These are phyloP conservation scores for Triticum dicoccoides DNA, from an alignment of 176 grass and related monocot species.

Conservation along the genomic window DNA sequence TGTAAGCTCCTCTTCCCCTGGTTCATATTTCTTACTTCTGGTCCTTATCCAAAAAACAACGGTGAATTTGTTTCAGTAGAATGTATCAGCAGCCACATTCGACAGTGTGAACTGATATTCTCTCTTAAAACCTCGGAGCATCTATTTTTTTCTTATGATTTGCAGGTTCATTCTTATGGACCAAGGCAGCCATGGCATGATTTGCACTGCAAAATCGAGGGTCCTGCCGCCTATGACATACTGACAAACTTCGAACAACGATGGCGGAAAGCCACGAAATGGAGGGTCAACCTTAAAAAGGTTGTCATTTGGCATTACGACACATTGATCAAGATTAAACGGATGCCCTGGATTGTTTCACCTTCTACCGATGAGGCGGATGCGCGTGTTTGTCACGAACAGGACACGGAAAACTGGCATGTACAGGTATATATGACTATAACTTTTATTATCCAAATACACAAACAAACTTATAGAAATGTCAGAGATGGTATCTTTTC, in stretches of 20 bases:
- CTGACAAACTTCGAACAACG: slow-evolving; percentile 88
- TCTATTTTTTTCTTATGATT: not conserved
- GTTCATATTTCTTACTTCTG: too few relatives aligned
- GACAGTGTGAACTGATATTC: not conserved
- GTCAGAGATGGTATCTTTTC: not conserved
- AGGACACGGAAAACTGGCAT: slow-evolving; percentile 87
- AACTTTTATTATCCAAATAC: not conserved
- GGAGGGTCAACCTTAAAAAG: slow-evolving; percentile 68
- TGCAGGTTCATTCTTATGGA: slow-evolving; percentile 45
- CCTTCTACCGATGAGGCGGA: slow-evolving; percentile 44
- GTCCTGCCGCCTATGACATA: slow-evolving; percentile 87
- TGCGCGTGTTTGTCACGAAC: slow-evolving; percentile 50
- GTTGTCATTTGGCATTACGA: slow-evolving; percentile 69
- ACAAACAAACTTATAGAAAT: not conserved
- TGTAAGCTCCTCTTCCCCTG: slow-evolving; percentile 29
- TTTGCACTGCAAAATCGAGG: slow-evolving; percentile 88
- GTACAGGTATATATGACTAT: slow-evolving; percentile 53
- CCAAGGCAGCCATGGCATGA: slow-evolving; percentile 94
- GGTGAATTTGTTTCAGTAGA: not conserved
- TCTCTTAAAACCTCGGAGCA: not conserved
- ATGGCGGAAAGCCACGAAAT: slow-evolving; percentile 84
- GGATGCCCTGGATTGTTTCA: slow-evolving; percentile 86
- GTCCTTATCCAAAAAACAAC: too few relatives aligned
- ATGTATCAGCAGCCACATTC: not conserved
- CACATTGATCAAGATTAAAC: slow-evolving; percentile 69